These are phyloP conservation scores for Edaphochlamys debaryana DNA, from an alignment of 139 green algal genomes.

Conservation along the genomic window DNA sequence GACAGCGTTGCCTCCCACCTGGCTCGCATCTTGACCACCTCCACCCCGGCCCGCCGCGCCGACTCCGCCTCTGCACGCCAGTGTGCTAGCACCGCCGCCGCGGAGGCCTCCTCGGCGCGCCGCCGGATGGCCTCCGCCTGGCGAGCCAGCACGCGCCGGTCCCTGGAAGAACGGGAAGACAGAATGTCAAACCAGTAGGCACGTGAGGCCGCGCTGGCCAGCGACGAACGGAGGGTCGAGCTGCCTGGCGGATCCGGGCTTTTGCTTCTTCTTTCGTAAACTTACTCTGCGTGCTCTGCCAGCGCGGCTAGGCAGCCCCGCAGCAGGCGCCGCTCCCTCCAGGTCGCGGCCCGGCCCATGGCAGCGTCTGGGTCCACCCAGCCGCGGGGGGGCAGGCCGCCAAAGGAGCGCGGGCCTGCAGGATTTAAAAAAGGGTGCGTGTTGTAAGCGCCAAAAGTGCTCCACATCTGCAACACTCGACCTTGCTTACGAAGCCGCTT, in stretches of 20 bases:
- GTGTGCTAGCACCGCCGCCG: background rate
- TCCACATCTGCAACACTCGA: too few species aligned
- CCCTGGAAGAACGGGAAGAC: background rate
- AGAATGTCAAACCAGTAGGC: too few species aligned
- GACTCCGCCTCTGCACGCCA: background rate
- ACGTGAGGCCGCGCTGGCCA: too few species aligned
- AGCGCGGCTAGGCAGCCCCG: constrained; percentile 1
- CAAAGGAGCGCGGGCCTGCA: background rate
- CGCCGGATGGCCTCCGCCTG: background rate
- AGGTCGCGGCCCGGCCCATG: background rate
- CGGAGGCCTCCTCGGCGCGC: background rate
- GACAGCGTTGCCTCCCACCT: background rate
- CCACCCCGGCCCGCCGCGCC: background rate
- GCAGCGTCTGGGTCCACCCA: background rate
- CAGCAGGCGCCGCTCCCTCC: constrained; percentile 5
- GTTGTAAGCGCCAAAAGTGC: too few species aligned
- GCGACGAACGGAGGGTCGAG: too few species aligned
- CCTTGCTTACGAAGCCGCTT: too few species aligned
- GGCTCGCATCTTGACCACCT: constrained; percentile 5
- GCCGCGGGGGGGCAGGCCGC: background rate
- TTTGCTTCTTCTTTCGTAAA: too few species aligned
- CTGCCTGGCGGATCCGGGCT: too few species aligned
- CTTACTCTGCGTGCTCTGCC: background rate
- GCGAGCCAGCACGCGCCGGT: background rate
- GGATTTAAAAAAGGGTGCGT: too few species aligned